phyloP scores from a whole-genome alignment of 2,329 filamentous ascomycete genomes.

The Sporothrix brunneoviolacea region DNA sequence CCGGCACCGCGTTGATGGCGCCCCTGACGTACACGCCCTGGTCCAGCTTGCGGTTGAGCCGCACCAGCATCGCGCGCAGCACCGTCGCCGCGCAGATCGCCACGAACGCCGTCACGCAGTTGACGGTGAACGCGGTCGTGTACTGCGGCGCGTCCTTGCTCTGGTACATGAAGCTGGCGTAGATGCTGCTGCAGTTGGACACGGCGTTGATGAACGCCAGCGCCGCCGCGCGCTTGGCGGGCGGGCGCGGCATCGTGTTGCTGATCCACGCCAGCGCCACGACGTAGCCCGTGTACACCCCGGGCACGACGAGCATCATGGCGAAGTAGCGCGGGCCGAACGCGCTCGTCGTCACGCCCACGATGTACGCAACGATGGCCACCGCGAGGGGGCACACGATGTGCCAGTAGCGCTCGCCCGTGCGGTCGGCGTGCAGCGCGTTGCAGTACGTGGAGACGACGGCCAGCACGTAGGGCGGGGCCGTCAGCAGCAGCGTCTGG shows the following conservation, averaged over 20 bases:
- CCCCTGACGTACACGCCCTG: slow-evolving; percentile 51
- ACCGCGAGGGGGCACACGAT: slow-evolving; percentile 56
- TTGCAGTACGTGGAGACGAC: slow-evolving; percentile 57
- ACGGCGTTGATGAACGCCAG: slow-evolving; percentile 71
- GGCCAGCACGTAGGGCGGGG: slow-evolving; percentile 58
- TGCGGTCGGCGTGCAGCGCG: slow-evolving; percentile 64
- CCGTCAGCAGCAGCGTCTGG: slow-evolving; percentile 55
- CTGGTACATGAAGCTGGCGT: slow-evolving; percentile 47
- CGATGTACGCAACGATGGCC: slow-evolving; percentile 58
- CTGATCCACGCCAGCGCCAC: slow-evolving; percentile 68
- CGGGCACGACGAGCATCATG: slow-evolving; percentile 61
- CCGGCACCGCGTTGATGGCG: slow-evolving; percentile 50
- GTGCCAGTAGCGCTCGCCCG: slow-evolving; percentile 65
- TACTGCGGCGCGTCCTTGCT: slow-evolving; percentile 33
- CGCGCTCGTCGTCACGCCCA: slow-evolving; percentile 56
- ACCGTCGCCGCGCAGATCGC: slow-evolving; percentile 57
- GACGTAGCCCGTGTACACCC: slow-evolving; percentile 55
- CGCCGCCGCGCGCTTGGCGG: slow-evolving; percentile 63
- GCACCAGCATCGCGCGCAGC: slow-evolving; percentile 55
- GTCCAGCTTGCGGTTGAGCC: slow-evolving; percentile 64
- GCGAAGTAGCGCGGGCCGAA: slow-evolving; percentile 58
- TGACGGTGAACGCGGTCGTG: slow-evolving; percentile 58
- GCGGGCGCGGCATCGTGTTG: slow-evolving; percentile 67
- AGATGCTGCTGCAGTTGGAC: slow-evolving; percentile 63
- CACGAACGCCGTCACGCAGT: slow-evolving; percentile 57